Base-by-base conservation (phyloP, 2,329 filamentous ascomycete genomes). In the Calonectria fujianensis region DNA sequence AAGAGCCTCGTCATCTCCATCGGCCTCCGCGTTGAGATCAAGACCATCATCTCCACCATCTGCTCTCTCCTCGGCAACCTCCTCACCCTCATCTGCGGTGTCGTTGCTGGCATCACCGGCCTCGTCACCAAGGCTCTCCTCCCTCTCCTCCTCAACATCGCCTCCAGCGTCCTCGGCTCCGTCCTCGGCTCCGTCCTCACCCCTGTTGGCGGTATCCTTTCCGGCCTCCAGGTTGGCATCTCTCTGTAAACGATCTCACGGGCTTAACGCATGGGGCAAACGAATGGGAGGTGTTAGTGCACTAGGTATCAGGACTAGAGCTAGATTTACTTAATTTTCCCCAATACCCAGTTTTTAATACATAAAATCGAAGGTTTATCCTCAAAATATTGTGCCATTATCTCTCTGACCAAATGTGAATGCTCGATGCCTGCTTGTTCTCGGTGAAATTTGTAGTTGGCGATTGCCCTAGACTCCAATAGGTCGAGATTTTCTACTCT, bases 21-120 rank as follows among this genome's bases (percentile, higher is more conserved):
- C 7, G 57, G 57, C 32, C 57, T 63, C 35, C 57, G 57, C 24
- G 57, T 63, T n/a, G 57, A 63, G 35, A 63, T 63, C 57, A 63
- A 63, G 57, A 16, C 24, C 57, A 29, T 63, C 57, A 27, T 63
- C 5, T 3, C 57, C 16, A 16, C 37, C 35, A 24, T 63, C 57
- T 63, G 57, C 57, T 29, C 35, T 6, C 35, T 63, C 35, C 57
- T 63, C 24, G 57, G 57, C 24, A 63, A 63, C 57, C 57, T 63
- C 57, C 35, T 63, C 57, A 41, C 3, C 35, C 57, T 63, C 24
- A 27, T 61, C 57, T 63, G 57, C 57, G 14, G 7, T 9, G 32
- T 63, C 14, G 32, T 63, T 29, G 57, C 35, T 13, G 24, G 27
- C 35, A 29, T 63, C 20, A 16, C 13, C 5, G 6, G 14, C 24